Evolutionary conservation across 257 asterid genomes (phyloP).

Genomic region (Nicotiana knightiana): DNA sequence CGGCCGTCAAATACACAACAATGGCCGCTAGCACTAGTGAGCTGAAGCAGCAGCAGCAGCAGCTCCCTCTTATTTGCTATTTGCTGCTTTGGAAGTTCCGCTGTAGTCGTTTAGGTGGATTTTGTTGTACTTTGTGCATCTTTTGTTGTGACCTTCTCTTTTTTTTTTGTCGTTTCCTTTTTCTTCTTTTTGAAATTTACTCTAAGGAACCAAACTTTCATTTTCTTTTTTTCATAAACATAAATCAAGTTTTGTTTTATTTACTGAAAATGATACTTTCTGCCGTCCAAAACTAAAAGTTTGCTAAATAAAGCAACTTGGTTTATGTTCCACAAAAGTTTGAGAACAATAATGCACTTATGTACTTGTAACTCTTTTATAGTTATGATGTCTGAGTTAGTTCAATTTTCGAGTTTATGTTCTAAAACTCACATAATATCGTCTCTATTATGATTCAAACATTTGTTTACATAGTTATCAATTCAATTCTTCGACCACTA

Average conservation of each 20-base stretch:
- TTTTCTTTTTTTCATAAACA: no score
- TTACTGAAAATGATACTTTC: no score
- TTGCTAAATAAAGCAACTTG: neutral
- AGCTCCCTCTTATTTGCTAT: neutral
- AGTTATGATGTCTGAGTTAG: no score
- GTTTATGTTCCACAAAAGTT: neutral
- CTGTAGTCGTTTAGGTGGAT: neutral
- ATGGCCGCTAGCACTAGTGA: neutral
- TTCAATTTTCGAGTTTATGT: no score
- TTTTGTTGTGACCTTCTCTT: neutral
- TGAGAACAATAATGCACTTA: neutral
- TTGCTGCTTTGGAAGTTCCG: slow-evolving; percentile 8
- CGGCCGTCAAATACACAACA: neutral
- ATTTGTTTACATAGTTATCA: neutral
- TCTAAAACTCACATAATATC: neutral
- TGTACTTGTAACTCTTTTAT: no score
- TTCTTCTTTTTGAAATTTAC: no score
- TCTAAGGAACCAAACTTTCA: no score
- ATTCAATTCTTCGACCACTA: neutral
- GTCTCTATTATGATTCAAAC: no score
- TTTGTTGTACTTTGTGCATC: neutral
- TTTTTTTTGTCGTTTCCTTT: neutral
- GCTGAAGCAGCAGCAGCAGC: neutral
- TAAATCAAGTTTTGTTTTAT: no score
- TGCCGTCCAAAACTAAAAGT: no score